Evolutionary conservation across 805 yeast species (phyloP).

Genomic region (Hanseniaspora lindneri): DNA sequence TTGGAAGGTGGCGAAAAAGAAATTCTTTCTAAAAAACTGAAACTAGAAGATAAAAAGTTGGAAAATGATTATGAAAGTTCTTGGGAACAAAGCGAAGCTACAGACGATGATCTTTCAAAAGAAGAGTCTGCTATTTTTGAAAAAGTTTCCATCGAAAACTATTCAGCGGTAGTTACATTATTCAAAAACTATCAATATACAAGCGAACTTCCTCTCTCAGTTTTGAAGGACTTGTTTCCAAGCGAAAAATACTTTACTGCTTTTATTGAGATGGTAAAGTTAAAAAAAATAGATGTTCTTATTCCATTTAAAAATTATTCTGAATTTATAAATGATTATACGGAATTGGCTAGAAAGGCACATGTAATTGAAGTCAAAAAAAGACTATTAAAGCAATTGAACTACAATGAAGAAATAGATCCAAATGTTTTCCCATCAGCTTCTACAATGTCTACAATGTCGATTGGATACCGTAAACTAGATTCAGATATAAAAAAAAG

Average conservation of each 20-base stretch:
- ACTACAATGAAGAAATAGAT: slow-evolving; percentile 1
- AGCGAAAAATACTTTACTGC: not conserved
- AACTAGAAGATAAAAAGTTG: too few species aligned
- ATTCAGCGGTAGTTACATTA: not conserved
- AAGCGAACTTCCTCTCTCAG: not conserved
- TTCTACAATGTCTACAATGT: not conserved
- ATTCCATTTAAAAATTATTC: not conserved
- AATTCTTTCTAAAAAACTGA: too few species aligned
- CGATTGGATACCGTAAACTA: slow-evolving; percentile 63
- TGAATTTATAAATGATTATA: slow-evolving; percentile 1
- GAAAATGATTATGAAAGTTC: too few species aligned
- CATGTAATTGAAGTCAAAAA: slow-evolving; percentile 9
- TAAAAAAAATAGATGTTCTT: not conserved
- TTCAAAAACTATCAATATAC: not conserved
- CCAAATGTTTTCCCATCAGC: not conserved
- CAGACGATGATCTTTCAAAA: not conserved
- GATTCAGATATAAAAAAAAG: slow-evolving; percentile 60
- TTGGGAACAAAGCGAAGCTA: too few species aligned
- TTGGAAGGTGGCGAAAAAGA: too few species aligned
- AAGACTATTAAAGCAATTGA: not conserved
- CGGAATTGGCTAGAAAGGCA: not conserved
- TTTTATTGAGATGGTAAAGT: not conserved
- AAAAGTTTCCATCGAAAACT: not conserved
- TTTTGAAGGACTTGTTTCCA: not conserved
- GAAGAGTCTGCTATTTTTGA: not conserved